A percentile compares a stretch with the other conserved stretches of the same genome.
These are phyloP conservation scores for Pichia nakasei DNA, from an alignment of 805 yeast genomes.

Conservation along the genomic window DNA sequence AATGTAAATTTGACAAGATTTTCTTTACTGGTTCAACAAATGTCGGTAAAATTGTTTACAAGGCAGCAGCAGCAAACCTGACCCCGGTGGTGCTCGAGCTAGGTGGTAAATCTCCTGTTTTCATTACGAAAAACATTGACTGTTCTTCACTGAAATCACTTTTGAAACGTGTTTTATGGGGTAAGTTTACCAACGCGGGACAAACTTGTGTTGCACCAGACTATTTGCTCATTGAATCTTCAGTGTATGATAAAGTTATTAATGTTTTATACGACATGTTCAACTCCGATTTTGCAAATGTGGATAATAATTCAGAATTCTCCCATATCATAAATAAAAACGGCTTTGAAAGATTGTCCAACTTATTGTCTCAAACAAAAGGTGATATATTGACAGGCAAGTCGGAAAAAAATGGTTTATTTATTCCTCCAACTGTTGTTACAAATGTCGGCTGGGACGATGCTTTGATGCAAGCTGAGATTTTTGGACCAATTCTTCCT, in stretches of 20 bases:
- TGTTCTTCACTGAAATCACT: conserved; percentile 28
- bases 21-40: conserved; percentile 74
- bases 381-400: conserved; percentile 52
- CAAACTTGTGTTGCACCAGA: conserved; percentile 91
- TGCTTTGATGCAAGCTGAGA: conserved; percentile 61
- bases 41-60: conserved; percentile 72
- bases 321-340: conserved; percentile 55
- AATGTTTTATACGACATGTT: conserved; percentile 24
- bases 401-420: conserved; percentile 29
- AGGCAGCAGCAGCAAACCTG: conserved; percentile 74
- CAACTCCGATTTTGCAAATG: conserved; percentile 27
- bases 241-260: conserved; percentile 35
- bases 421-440: conserved; percentile 68
- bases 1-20: conserved; percentile 67
- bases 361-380: conserved; percentile 36
- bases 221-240: conserved; percentile 60
- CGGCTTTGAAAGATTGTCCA: conserved; percentile 40
- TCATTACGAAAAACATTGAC: conserved; percentile 35
- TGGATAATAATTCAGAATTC: conserved; percentile 31
- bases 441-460: conserved; percentile 57
- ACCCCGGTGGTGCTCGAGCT: conserved; percentile 78
- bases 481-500: conserved; percentile 84
- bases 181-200: conserved; percentile 72
- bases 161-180: conserved; percentile 66
- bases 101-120: conserved; percentile 89